Evolutionary conservation across 2,329 filamentous ascomycete species (phyloP).

Genomic region (Calonectria pteridis): DNA sequence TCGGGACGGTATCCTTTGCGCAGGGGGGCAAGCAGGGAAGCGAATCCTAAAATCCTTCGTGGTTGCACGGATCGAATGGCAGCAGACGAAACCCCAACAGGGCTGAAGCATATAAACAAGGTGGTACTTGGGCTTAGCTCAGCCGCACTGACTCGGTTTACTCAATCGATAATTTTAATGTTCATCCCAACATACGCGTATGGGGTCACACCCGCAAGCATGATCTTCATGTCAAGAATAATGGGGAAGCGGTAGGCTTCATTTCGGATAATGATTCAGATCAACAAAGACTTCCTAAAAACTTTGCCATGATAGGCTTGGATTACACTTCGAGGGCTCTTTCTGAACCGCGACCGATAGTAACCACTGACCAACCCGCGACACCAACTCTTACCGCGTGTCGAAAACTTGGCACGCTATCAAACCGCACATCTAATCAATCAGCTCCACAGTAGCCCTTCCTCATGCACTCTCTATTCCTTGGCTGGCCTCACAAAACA

Average conservation of each 20-base stretch:
- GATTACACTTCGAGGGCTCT: neutral
- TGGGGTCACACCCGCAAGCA: neutral
- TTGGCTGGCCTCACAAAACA: neutral
- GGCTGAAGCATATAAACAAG: conserved; percentile 10
- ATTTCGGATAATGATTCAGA: neutral
- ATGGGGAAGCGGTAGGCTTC: neutral
- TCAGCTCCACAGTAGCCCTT: neutral
- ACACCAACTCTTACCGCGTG: neutral
- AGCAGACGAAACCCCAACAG: neutral
- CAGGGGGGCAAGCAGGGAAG: neutral
- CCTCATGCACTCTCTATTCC: neutral
- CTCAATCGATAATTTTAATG: neutral
- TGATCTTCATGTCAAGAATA: neutral
- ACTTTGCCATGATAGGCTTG: neutral
- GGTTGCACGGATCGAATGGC: neutral
- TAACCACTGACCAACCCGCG: neutral
- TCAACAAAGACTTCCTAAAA: neutral
- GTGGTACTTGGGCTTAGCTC: neutral
- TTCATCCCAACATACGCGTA: neutral
- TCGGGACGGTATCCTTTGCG: neutral
- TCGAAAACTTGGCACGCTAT: neutral
- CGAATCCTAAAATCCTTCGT: neutral
- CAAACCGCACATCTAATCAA: neutral
- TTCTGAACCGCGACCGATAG: neutral
- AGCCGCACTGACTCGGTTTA: neutral